Conservation (phyloP, 2,329 filamentous ascomycete genomes). For the Tetracladium maxilliforme region DNA sequence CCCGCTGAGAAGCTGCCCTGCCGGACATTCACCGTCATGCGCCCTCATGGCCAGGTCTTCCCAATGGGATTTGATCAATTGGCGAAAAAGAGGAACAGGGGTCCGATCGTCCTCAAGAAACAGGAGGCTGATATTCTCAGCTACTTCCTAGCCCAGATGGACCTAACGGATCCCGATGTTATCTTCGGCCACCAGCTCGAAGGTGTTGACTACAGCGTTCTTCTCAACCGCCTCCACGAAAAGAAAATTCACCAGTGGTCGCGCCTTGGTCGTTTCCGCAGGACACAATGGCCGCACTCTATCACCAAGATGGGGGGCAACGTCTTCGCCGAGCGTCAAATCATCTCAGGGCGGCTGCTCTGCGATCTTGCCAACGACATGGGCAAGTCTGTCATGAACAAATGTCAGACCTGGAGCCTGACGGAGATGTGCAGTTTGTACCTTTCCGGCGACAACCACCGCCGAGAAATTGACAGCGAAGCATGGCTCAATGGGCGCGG, state of each 20-base stretch:
- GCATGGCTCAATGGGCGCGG: conserved; percentile 78
- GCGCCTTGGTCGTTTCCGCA: conserved; percentile 73
- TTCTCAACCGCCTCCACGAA: conserved; percentile 74
- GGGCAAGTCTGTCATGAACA: conserved; percentile 91
- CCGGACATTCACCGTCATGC: conserved; percentile 81
- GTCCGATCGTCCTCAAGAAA: conserved; percentile 67
- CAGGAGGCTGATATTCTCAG: conserved; percentile 74
- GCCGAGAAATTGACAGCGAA: conserved; percentile 82
- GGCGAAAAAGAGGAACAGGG: conserved; percentile 53
- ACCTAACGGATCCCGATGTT: conserved; percentile 82
- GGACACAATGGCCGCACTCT: conserved; percentile 72
- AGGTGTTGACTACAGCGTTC: conserved; percentile 86
- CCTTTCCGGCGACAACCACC: conserved; percentile 54
- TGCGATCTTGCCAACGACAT: conserved; percentile 94
- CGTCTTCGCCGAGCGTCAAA: conserved; percentile 83
- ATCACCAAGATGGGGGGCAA: conserved; percentile 77
- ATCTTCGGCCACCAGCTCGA: conserved; percentile 92
- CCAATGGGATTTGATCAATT: conserved; percentile 78
- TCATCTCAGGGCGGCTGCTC: conserved; percentile 77
- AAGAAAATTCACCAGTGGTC: conserved; percentile 94
- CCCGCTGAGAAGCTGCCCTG: conserved; percentile 79
- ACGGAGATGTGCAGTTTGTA: conserved; percentile 96
- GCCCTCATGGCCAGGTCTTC: conserved; percentile 62
- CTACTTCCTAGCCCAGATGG: conserved; percentile 79
- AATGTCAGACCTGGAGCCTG: conserved; percentile 95